phyloP scores from a whole-genome alignment of 768 basidiomycete species.

The Trametes sanguinea region DNA sequence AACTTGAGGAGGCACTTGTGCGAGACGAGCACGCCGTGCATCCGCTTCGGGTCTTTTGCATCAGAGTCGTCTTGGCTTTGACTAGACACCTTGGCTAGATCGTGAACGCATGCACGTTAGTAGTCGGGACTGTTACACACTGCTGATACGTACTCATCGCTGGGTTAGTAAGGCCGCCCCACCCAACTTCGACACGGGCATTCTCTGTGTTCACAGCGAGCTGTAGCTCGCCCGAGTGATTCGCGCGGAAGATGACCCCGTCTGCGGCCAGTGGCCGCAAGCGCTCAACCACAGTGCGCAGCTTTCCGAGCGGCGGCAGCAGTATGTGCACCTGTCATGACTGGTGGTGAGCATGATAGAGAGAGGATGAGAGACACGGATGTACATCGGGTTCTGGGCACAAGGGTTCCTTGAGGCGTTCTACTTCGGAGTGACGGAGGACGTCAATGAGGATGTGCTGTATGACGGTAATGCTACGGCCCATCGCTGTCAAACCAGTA shows the following conservation, averaged over 20 bases:
- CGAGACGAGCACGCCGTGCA: slow-evolving; percentile 70
- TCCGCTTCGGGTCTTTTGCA: slow-evolving; percentile 51
- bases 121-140: neutral
- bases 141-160: slow-evolving; percentile 41
- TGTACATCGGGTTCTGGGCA: slow-evolving; percentile 86
- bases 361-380: slow-evolving; percentile 4
- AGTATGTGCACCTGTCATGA: slow-evolving; percentile 67
- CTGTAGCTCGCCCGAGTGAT: slow-evolving; percentile 56
- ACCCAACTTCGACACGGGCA: slow-evolving; percentile 78
- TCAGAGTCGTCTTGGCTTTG: slow-evolving; percentile 31
- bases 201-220: slow-evolving; percentile 66
- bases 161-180: slow-evolving; percentile 73
- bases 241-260: slow-evolving; percentile 67
- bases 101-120: neutral
- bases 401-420: slow-evolving; percentile 72
- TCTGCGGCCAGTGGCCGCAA: slow-evolving; percentile 66
- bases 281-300: slow-evolving; percentile 79
- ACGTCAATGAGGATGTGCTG: slow-evolving; percentile 87
- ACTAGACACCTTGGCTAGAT: slow-evolving; percentile 25
- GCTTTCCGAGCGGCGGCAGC: slow-evolving; percentile 69
- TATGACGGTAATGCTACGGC: slow-evolving; percentile 61
- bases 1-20: slow-evolving; percentile 80
- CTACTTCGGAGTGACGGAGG: slow-evolving; percentile 72
- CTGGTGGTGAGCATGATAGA: too few species aligned
- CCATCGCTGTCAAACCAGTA: slow-evolving; percentile 60